Base-by-base conservation (phyloP, 331 rosid species). In the Stylosanthes scabra region DNA sequence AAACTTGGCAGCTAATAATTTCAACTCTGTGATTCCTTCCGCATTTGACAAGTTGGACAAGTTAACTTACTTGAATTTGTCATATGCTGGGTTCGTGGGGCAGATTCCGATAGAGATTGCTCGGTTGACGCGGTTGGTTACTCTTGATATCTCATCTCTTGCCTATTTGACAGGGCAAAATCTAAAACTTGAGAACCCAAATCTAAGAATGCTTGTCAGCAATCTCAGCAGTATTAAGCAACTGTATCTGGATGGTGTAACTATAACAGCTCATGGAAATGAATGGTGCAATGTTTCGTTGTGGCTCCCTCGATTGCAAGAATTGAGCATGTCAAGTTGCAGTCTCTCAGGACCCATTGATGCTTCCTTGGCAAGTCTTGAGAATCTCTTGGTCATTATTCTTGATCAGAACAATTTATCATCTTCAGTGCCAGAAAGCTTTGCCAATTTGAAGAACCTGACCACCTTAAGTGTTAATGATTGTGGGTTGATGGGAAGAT, bases 21-120 rank as follows among this genome's bases (percentile, higher is more conserved):
- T 87, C 77, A 34, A 0, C 45, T 75, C 85, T 42, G 44, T 1
- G 1, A 80, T 88, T 13, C 89, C 89, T 20, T 61, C 75, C 0
- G 72, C 75, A 16, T 75, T 82, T 56, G 52, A 66, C 69, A 78
- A 78, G 69, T 77, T 88, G 65, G 57, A 16, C 3, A 75, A 64
- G 37, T 63, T 86, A 29, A 73, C 27, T 9, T 16, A 67, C 52
- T 69, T 86, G 52, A 86, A 84, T 63, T 42, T 86, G 52, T 82
- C 91, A 41, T 11, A 70, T 66, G 80, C 87, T 37, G 77, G 71
- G 9, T 84, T 88, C 68, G 62, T 9, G 10, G 86, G 85, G 59
- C 90, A 84, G 77, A 71, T 90, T 42, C 96, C 96, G 0, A 12
- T 15, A 0, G 90, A 83, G 75, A 82, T 90, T 59, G 75, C 93